Conservation (phyloP, 140 eudicot species). For the Stevia rebaudiana region DNA sequence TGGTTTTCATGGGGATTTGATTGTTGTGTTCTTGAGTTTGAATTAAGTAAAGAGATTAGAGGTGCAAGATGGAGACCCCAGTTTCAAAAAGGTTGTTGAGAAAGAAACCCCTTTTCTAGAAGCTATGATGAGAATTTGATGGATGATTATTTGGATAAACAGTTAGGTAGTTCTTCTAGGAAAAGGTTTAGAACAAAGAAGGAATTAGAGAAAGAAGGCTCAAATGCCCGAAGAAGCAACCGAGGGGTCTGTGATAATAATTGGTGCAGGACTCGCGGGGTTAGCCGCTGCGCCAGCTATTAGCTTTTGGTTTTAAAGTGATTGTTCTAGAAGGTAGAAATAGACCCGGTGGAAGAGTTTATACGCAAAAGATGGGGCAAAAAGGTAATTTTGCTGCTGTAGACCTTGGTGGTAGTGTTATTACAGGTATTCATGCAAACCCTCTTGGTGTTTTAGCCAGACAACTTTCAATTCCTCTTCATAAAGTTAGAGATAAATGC, state of each 20-base stretch:
- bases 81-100: conserved; percentile 51
- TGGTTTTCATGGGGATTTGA: background rate
- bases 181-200: conserved; percentile 52
- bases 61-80: conserved; percentile 41
- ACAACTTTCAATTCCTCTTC: conserved; percentile 80
- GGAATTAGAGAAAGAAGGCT: conserved; percentile 73
- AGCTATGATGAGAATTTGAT: conserved; percentile 78
- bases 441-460: conserved; percentile 94
- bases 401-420: conserved; percentile 96
- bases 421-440: conserved; percentile 91
- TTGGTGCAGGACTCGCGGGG: conserved; percentile 96
- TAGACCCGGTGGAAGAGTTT: conserved; percentile 94
- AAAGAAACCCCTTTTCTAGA: conserved; percentile 42
- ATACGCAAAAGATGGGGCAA: conserved; percentile 68
- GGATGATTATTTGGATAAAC: conserved; percentile 74
- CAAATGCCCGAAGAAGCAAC: conserved; percentile 56
- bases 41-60: background rate
- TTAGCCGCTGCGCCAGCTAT: conserved; percentile 79
- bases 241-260: conserved; percentile 58
- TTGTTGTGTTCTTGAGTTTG: conserved; percentile 4
- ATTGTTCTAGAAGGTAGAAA: conserved; percentile 72
- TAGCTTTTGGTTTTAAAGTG: conserved; percentile 79
- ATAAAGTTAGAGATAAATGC: conserved; percentile 83
- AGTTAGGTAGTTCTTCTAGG: conserved; percentile 47
- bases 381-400: conserved; percentile 65